Evolutionary conservation across 2,329 filamentous ascomycete genomes (phyloP).

Genomic region (Alternaria burnsii): DNA sequence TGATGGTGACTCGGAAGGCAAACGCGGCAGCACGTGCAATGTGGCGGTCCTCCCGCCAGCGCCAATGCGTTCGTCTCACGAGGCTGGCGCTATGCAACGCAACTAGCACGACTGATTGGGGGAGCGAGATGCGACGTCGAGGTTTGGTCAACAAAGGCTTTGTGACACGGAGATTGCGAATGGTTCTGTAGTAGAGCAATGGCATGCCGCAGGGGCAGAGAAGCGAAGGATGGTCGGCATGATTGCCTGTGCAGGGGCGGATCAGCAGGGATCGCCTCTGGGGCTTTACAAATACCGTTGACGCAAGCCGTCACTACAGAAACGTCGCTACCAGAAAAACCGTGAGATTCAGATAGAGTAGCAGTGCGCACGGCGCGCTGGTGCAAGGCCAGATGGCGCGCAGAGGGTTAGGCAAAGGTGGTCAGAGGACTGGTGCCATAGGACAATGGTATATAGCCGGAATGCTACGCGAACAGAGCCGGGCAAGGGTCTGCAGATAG

Average conservation of each 20-base stretch:
- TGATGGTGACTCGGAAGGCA: background rate
- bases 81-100: conserved; percentile 8
- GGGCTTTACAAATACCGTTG: conserved; percentile 6
- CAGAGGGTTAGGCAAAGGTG: background rate
- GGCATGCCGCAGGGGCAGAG: conserved; percentile 3
- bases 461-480: conserved; percentile 16
- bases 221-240: conserved; percentile 6
- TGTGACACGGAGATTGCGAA: conserved; percentile 37
- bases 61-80: conserved; percentile 3
- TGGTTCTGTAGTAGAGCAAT: conserved; percentile 4
- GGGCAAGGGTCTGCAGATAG: conserved; percentile 11
- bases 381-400: background rate
- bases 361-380: background rate
- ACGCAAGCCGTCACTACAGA: conserved; percentile 7
- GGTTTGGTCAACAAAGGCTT: conserved; percentile 15
- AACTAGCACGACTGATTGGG: conserved; percentile 22
- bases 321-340: background rate
- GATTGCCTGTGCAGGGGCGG: conserved; percentile 4
- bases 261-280: conserved; percentile 12
- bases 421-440: background rate
- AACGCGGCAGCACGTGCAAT: conserved; percentile 11
- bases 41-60: conserved; percentile 12
- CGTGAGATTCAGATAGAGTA: background rate
- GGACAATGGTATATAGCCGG: conserved; percentile 19
- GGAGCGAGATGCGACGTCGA: conserved; percentile 14